phyloP scores from a whole-genome alignment of 495 filamentous ascomycete species.

The Daldinia grandis region DNA sequence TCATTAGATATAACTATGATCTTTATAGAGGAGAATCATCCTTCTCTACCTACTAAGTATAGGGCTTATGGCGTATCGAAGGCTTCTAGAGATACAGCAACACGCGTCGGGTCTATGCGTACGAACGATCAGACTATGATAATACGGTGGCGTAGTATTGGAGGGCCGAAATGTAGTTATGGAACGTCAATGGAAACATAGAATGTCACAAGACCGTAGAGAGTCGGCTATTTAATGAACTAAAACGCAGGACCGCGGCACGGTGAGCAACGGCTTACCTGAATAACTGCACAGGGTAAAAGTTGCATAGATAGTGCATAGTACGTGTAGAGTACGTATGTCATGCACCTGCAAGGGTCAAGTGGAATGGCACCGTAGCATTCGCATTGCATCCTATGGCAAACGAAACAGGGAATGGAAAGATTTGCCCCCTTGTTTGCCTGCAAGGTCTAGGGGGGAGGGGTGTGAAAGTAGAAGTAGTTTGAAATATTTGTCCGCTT shows the following conservation, averaged over 20 bases:
- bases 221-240: constrained; percentile 43
- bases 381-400: constrained; percentile 36
- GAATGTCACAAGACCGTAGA: constrained; percentile 45
- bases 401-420: constrained; percentile 40
- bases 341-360: constrained; percentile 36
- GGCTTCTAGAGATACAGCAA: neutral
- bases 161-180: constrained; percentile 21
- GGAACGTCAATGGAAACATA: constrained; percentile 41
- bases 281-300: constrained; percentile 22
- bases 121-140: neutral
- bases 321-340: constrained; percentile 26
- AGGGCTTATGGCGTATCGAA: too few relatives aligned
- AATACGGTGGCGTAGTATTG: constrained; percentile 5
- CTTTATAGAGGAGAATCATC: neutral
- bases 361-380: constrained; percentile 37
- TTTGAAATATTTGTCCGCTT: constrained; percentile 12
- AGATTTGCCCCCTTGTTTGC: constrained; percentile 40
- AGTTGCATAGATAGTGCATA: constrained; percentile 1
- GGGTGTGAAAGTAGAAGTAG: constrained; percentile 21
- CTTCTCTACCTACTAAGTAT: neutral
- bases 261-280: constrained; percentile 37
- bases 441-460: constrained; percentile 40
- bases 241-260: constrained; percentile 42
- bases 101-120: neutral
- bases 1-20: neutral